Percentiles rank a stretch among this genome's conserved stretches.
Conservation (phyloP, 1,139 yeast species). For the Suhomyces ambrosiae region DNA sequence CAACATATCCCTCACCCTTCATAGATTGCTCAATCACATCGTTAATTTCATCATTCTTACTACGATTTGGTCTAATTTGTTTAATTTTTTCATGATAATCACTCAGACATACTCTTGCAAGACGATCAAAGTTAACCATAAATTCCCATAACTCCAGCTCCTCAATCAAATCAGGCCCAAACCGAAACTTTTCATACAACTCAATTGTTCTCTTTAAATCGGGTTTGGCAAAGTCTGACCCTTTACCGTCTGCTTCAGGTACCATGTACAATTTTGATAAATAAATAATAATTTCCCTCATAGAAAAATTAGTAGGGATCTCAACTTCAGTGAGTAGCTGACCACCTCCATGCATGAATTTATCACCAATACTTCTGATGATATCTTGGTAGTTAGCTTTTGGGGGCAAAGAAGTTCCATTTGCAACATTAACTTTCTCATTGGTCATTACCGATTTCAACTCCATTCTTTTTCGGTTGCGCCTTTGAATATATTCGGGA, state of each 20-base stretch:
- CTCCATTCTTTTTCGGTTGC: constrained; percentile 21
- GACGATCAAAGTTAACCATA: constrained; percentile 36
- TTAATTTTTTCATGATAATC: constrained; percentile 10
- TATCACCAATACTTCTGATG: constrained; percentile 56
- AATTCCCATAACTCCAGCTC: constrained; percentile 64
- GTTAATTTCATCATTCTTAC: constrained; percentile 1
- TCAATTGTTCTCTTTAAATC: constrained; percentile 41
- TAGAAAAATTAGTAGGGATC: constrained; percentile 45
- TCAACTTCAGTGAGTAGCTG: constrained; percentile 35
- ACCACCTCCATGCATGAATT: constrained; percentile 29
- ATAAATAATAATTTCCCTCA: constrained; percentile 47
- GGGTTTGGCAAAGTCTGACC: constrained; percentile 17
- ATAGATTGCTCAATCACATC: constrained; percentile 9
- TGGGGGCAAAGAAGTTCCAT: constrained; percentile 47
- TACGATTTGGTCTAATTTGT: neutral
- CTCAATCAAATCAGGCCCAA: constrained; percentile 62
- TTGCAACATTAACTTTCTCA: constrained; percentile 3
- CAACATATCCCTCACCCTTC: constrained; percentile 4
- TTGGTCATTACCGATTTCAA: neutral
- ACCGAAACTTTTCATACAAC: constrained; percentile 71
- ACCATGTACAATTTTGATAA: constrained; percentile 21
- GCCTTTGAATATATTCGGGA: constrained; percentile 39
- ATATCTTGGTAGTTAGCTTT: constrained; percentile 67
- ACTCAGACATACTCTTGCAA: constrained; percentile 17
- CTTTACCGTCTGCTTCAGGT: constrained; percentile 6